Percentiles rank a stretch among this genome's conserved stretches.
Conservation (phyloP, 768 basidiomycete genomes). For the Macrolepiota albuminosa region DNA sequence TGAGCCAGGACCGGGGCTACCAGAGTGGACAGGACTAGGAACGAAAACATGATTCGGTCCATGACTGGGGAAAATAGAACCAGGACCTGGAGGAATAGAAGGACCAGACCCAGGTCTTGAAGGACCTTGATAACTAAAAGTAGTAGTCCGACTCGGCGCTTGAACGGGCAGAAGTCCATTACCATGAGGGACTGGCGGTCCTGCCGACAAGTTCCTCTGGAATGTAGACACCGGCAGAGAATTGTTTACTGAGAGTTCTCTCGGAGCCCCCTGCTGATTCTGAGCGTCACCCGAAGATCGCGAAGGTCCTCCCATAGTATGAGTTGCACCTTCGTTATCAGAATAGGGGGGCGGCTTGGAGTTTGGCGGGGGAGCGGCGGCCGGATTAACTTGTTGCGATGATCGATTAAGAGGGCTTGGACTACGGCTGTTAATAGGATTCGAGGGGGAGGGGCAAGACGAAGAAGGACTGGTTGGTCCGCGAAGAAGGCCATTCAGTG, state of each 20-base stretch:
- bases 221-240: constrained; percentile 16
- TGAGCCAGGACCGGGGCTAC: constrained; percentile 1
- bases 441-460: neutral
- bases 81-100: constrained; percentile 1
- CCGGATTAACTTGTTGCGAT: constrained; percentile 4
- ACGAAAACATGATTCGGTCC: neutral
- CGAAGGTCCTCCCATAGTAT: constrained; percentile 17
- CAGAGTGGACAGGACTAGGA: neutral
- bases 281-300: constrained; percentile 23
- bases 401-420: constrained; percentile 6
- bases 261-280: constrained; percentile 22
- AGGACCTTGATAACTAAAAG: neutral
- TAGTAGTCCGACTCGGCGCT: constrained; percentile 3
- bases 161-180: constrained; percentile 4
- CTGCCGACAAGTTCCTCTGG: constrained; percentile 17
- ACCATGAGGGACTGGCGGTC: constrained; percentile 28
- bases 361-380: neutral
- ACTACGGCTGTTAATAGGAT: constrained; percentile 1
- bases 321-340: constrained; percentile 13
- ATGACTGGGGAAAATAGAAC: neutral
- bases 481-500: constrained; percentile 31
- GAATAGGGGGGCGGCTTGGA: constrained; percentile 13
- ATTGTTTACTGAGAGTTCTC: constrained; percentile 20
- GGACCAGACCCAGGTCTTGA: constrained; percentile 1
- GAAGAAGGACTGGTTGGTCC: constrained; percentile 1